Base-by-base conservation (phyloP, 768 basidiomycete genomes). In the Tulasnella sp. region DNA sequence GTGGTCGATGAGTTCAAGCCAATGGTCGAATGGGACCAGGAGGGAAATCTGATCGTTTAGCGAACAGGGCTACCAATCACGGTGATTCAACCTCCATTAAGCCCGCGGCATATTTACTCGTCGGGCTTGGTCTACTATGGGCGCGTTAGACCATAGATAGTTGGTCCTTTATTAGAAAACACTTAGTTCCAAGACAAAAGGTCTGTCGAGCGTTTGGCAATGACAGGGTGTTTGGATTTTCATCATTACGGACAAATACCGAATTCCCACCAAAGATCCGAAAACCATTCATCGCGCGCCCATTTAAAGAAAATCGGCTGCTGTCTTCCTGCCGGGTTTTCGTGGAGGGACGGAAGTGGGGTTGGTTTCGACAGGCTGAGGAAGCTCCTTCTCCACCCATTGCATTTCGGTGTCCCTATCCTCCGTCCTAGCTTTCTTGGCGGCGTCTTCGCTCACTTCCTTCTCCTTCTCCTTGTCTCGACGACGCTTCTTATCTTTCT, bases 1-100 rank as follows among this genome's bases (percentile, higher is more conserved):
- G 87, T 94, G 58, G 92, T 99, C 72, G 89, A 92, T 79, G 89
- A 89, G 77, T 89, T 96, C 81, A 89, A 91, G 83, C 92, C 92
- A 38, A 86, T 88, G 27, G 87, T 88, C 79, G 86, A 88, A 78
- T 91, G 91, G 88, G 89, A 88, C 79, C 88, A 89, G 81, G 85
- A 88, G 77, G 91, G 91, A 36, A 86, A 90, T 42, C 83, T 92
- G 79, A 86, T 77, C 31, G 62, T 68, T 34, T 68, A 68, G 34
- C 31, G 7, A 27, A 8, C n/a, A 68, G 62, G 6, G 52, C 5
- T 9, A 52, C 52, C 8, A 2, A 24, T n/a, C 7, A 1, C 12
- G 44, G 16, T 44, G 1, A 16, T 44, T 16, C 42, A 44, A 44
- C 21, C 48, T 52, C 21, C 6, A 19, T 52, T 52, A 9, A 52